Percentiles rank a stretch among this genome's conserved stretches.
Conservation (phyloP, 192 early-diverging fungal species). For the Obelidium mucronatum region DNA sequence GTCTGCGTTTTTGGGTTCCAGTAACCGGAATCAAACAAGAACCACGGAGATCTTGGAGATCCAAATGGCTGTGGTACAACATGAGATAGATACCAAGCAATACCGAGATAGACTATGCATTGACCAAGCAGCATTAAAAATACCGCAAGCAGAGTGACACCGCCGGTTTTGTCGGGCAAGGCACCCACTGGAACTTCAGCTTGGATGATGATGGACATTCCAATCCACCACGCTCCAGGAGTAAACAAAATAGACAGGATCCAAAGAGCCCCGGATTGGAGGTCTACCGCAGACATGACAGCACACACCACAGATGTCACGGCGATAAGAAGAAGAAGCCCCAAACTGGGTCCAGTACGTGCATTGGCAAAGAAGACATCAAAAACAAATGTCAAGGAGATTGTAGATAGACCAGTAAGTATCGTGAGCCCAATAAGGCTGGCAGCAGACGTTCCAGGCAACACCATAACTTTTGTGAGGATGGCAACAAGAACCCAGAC, state of each 20-base stretch:
- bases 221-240: conserved; percentile 6
- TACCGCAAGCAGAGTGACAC: not conserved
- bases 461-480: not conserved
- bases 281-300: not conserved
- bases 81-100: conserved; percentile 58
- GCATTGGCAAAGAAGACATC: conserved; percentile 22
- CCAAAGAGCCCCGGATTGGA: not conserved
- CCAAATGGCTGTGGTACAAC: conserved; percentile 51
- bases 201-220: not conserved
- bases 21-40: conserved; percentile 48
- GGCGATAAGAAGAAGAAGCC: not conserved
- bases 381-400: conserved; percentile 20
- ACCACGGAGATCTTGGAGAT: conserved; percentile 42
- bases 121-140: conserved; percentile 14
- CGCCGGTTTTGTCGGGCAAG: not conserved
- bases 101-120: conserved; percentile 44
- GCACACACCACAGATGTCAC: not conserved
- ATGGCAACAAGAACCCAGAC: conserved; percentile 9
- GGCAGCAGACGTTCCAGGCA: not conserved
- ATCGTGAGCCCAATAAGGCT: not conserved
- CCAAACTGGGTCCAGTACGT: conserved; percentile 15
- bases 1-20: not conserved
- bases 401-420: not conserved
- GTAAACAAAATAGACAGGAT: conserved; percentile 6
- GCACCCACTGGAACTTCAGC: not conserved